A percentile compares a stretch with the other conserved stretches of the same genome.
These are phyloP conservation scores for Stentor coeruleus DNA, from an alignment of 73 alveolate species.

Conservation along the genomic window DNA sequence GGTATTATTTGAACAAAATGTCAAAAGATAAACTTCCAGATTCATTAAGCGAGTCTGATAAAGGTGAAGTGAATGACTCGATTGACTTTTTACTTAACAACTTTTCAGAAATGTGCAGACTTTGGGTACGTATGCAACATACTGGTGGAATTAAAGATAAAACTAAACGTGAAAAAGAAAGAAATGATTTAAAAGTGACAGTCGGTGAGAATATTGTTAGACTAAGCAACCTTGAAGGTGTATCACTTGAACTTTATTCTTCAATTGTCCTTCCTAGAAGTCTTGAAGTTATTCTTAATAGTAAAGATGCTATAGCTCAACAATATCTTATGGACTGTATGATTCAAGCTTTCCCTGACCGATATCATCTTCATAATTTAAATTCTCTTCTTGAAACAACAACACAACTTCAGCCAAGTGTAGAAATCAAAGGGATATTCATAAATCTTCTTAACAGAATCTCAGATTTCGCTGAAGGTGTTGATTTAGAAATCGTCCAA, in stretches of 20 bases:
- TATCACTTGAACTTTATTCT: background rate
- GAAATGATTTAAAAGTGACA: slow-evolving; percentile 33
- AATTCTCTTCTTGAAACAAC: background rate
- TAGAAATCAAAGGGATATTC: background rate
- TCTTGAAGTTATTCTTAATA: background rate
- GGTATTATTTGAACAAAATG: slow-evolving; percentile 87
- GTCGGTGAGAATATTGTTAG: background rate
- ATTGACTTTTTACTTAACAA: background rate
- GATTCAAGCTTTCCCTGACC: background rate
- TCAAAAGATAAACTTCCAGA: background rate
- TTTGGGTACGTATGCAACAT: slow-evolving; percentile 43
- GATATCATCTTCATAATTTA: no score
- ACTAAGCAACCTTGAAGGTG: slow-evolving; percentile 5
- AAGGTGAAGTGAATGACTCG: slow-evolving; percentile 85
- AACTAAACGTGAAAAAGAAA: slow-evolving; percentile 45
- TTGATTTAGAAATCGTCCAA: background rate
- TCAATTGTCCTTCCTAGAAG: slow-evolving; percentile 17
- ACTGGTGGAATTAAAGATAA: slow-evolving; percentile 27
- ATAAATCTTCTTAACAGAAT: background rate
- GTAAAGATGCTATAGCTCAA: background rate
- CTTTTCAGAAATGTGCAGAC: background rate
- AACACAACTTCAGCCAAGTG: background rate
- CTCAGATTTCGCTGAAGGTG: background rate
- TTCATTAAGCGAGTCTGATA: slow-evolving; percentile 42
- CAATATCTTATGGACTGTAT: background rate